Evolutionary conservation across 208 protist genomes (phyloP).

Genomic region (Wallacemonas collosoma): DNA sequence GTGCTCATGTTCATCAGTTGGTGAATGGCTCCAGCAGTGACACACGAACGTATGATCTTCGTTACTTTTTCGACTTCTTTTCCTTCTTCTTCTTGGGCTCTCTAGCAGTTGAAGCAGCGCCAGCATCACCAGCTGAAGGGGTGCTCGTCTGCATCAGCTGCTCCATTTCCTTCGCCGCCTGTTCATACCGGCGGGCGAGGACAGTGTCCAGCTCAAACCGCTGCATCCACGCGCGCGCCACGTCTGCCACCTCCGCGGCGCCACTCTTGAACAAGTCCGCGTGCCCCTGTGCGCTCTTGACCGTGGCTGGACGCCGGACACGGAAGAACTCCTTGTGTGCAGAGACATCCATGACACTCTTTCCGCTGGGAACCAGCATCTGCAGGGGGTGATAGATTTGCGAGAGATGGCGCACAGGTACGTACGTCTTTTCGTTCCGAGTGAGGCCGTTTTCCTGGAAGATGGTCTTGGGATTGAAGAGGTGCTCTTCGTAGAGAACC

Average conservation of each 20-base stretch:
- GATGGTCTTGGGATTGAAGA: conserved; percentile 44
- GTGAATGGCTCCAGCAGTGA: not conserved
- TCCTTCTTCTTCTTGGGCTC: conserved; percentile 75
- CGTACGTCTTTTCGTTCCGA: conserved; percentile 61
- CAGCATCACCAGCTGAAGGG: conserved; percentile 18
- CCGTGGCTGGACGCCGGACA: conserved; percentile 51
- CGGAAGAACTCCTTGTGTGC: conserved; percentile 83
- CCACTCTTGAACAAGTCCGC: conserved; percentile 55
- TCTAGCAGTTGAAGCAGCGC: conserved; percentile 16
- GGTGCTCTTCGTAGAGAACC: conserved; percentile 46
- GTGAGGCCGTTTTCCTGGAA: conserved; percentile 50
- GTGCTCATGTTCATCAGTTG: too few relatives aligned
- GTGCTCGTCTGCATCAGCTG: conserved; percentile 51
- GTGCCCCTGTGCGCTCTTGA: conserved; percentile 66
- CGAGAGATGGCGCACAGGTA: conserved; percentile 52
- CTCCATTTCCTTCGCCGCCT: conserved; percentile 78
- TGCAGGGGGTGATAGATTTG: conserved; percentile 80
- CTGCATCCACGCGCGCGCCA: conserved; percentile 69
- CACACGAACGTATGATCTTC: not conserved
- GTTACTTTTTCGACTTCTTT: conserved; percentile 61
- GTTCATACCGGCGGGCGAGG: conserved; percentile 72
- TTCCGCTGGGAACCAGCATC: conserved; percentile 59
- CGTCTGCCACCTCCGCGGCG: conserved; percentile 63
- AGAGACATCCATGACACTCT: conserved; percentile 47
- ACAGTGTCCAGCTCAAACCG: conserved; percentile 82